Conservation (phyloP, 1,139 yeast species). For the Suhomyces taliae region DNA sequence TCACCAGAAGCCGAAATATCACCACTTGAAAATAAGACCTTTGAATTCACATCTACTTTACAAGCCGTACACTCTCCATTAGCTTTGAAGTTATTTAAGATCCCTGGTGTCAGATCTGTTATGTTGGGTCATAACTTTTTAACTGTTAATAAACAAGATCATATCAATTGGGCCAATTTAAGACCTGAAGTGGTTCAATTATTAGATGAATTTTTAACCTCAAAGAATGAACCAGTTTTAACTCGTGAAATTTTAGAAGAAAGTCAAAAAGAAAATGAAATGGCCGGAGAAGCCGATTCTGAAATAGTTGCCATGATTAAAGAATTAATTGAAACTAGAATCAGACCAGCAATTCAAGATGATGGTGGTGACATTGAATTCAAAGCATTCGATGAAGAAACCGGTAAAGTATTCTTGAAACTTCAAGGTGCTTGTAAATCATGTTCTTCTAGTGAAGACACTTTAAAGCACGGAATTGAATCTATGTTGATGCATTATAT, state of each 20-base stretch:
- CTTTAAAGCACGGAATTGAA: slow-evolving; percentile 79
- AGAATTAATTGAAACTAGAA: slow-evolving; percentile 59
- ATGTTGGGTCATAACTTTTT: slow-evolving; percentile 74
- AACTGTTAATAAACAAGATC: slow-evolving; percentile 49
- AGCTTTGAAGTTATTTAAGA: slow-evolving; percentile 73
- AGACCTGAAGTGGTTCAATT: slow-evolving; percentile 47
- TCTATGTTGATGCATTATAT: slow-evolving; percentile 82
- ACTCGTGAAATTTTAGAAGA: slow-evolving; percentile 47
- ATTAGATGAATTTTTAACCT: slow-evolving; percentile 38
- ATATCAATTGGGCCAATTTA: slow-evolving; percentile 47
- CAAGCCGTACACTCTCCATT: slow-evolving; percentile 78
- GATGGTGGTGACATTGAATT: slow-evolving; percentile 84
- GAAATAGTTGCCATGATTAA: slow-evolving; percentile 59
- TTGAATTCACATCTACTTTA: slow-evolving; percentile 67
- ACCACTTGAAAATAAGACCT: slow-evolving; percentile 64
- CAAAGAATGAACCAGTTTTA: slow-evolving; percentile 47
- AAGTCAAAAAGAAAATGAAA: slow-evolving; percentile 39
- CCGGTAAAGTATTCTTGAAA: slow-evolving; percentile 71
- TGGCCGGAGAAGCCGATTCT: slow-evolving; percentile 42
- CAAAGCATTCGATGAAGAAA: slow-evolving; percentile 64
- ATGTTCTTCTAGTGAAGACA: slow-evolving; percentile 74
- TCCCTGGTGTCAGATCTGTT: slow-evolving; percentile 83
- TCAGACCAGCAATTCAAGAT: slow-evolving; percentile 68
- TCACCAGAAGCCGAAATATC: slow-evolving; percentile 49
- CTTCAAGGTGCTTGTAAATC: slow-evolving; percentile 83